Evolutionary conservation across 192 early-diverging fungal genomes (phyloP).

Genomic region (Backusella westeae): DNA sequence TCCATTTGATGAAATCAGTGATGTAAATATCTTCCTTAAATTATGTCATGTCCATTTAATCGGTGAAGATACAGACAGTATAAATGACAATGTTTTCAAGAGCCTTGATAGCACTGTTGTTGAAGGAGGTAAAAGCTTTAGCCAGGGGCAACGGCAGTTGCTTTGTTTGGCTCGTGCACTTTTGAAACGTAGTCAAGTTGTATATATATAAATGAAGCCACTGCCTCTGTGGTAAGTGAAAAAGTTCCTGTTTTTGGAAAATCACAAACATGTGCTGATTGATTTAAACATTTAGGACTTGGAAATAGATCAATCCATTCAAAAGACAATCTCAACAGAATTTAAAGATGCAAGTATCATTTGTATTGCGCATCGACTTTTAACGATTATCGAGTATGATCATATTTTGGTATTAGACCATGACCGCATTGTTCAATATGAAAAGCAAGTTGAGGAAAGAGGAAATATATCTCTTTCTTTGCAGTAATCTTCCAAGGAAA

Average conservation of each 20-base stretch:
- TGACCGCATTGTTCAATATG: conserved; percentile 33
- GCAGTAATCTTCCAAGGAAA: too few species aligned
- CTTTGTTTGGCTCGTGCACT: conserved; percentile 70
- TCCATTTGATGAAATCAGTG: background rate
- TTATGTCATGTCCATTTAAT: background rate
- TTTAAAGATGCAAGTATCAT: conserved; percentile 75
- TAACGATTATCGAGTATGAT: conserved; percentile 77
- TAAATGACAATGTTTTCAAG: background rate
- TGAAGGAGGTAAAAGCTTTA: conserved; percentile 76
- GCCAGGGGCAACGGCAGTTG: conserved; percentile 72
- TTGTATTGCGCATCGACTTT: conserved; percentile 84
- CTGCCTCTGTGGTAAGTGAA: conserved; percentile 62
- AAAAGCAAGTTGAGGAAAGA: background rate
- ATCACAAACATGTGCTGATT: too few species aligned
- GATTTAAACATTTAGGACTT: conserved; percentile 47
- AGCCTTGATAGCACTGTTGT: background rate
- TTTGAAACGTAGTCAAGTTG: conserved; percentile 57
- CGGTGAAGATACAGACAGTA: background rate
- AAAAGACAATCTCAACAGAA: conserved; percentile 75
- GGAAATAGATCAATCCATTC: conserved; percentile 81
- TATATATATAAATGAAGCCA: conserved; percentile 89
- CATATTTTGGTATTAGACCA: conserved; percentile 54
- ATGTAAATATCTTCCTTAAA: background rate
- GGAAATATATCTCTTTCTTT: too few species aligned
- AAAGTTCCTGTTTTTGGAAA: too few species aligned